These are phyloP conservation scores for Lachnellula arida DNA, from an alignment of 2,329 filamentous ascomycete species.

Conservation along the genomic window DNA sequence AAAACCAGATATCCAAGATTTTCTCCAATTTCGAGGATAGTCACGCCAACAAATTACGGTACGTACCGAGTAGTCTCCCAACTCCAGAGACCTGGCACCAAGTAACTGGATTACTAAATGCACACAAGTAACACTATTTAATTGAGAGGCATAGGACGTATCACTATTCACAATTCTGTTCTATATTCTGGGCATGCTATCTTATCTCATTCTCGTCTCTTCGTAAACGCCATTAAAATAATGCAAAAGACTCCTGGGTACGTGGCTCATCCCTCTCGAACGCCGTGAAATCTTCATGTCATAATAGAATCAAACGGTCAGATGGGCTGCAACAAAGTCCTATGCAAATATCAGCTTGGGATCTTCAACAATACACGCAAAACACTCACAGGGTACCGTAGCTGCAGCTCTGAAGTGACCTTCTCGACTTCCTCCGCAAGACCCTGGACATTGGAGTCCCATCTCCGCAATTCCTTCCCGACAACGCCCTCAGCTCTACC, in stretches of 20 bases:
- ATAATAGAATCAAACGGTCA: conserved; percentile 37
- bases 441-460: conserved; percentile 85
- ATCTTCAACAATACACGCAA: background rate
- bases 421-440: conserved; percentile 87
- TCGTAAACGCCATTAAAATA: conserved; percentile 22
- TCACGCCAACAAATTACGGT: no score
- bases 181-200: conserved; percentile 5
- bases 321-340: conserved; percentile 53
- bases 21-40: no score
- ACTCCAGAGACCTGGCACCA: no score
- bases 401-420: conserved; percentile 75
- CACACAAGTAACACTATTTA: no score
- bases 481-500: conserved; percentile 59
- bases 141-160: no score
- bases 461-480: conserved; percentile 71
- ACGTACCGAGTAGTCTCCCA: no score
- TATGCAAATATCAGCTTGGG: conserved; percentile 26
- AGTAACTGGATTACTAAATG: no score
- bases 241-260: conserved; percentile 13
- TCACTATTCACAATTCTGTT: no score
- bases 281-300: conserved; percentile 16
- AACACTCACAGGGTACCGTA: conserved; percentile 65
- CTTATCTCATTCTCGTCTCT: conserved; percentile 12
- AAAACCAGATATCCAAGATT: no score
- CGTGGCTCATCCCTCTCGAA: conserved; percentile 18